Base-by-base conservation (phyloP, 441 rosid genomes). In the Gossypium gossypioides region DNA sequence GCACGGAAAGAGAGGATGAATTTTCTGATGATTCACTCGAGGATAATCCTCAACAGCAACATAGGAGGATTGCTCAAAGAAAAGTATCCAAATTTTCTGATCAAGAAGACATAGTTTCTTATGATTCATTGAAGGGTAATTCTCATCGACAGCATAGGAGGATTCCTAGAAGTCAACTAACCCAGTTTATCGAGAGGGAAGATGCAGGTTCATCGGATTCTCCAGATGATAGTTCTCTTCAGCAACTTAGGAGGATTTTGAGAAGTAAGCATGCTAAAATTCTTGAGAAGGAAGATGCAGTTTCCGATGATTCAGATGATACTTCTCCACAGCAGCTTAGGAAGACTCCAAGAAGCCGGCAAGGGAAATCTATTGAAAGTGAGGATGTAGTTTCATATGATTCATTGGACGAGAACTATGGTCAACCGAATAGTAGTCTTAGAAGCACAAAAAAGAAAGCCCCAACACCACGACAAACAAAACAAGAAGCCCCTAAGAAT, bases 151-250 rank as follows among this genome's bases (percentile, higher is more conserved):
- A 32, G 25, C 15, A 12, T 57, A 66, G 55, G 65, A 76, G 77
- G 51, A 64, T 80, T 67, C 77, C 81, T 27, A 81, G 76, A 74
- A 76, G 83, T 81, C 86, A 77, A 71, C 79, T 66, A 71, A 44
- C 84, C 50, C 79, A 83, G 75, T 75, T 72, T 55, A 16, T 72
- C 58, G 80, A 81, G 72, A 81, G 74, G 51, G 84, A 82, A 66
- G 84, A 82, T 84, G 74, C 79, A 22, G 73, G 72, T 69, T 81
- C 84, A 4, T 79, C 80, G 74, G 86, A 81, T 77, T 76, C 88
- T 7, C 80, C 58, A 15, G 91, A 76, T 25, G 84, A 81, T 69
- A 63, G 52, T 10, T 24, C 22, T 19, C 40, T 72, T 76, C 80
- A 51, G 60, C 80, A 74, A 76, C 60, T 19, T 63, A 71, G 80